Base-by-base conservation (phyloP, 1,284 basidiomycete genomes). In the Papiliotrema nemorosa region DNA sequence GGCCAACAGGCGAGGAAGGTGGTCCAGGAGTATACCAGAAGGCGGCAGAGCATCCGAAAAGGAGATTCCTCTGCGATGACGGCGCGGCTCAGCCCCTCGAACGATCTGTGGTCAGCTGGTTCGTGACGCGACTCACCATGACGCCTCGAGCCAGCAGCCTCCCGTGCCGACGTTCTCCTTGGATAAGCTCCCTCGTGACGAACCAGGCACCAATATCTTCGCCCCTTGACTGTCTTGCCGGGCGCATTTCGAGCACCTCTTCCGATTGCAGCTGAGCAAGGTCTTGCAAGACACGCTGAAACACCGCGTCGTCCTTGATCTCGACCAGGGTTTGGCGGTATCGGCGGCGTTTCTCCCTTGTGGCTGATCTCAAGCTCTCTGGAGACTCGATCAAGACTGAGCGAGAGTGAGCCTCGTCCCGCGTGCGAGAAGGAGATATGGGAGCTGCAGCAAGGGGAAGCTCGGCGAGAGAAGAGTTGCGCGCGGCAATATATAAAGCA, bases 181-280 rank as follows among this genome's bases (percentile, higher is more conserved):
- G 60, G 1, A 67, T 59, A 13, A 67, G 38, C 53, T 67, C 65
- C 31, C 65, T 51, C 16, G 59, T 67, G 2, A 63, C 54, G 44
- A 67, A 67, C 65, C 65, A 67, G 14, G 63, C 63, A n/a, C 50
- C 38, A 9, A 62, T 52, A 34, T 26, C 44, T 10, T 55, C 25
- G 25, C 50, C n/a, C n/a, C n/a, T n/a, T n/a, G n/a, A n/a, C n/a
- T n/a, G n/a, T n/a, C n/a, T n/a, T n/a, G n/a, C n/a, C 24, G 20
- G 40, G 20, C 31, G 40, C 40, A 31, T 26, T 25, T 13, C 33
- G 31, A 12, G 14, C 35, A 14, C 39, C 36, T 10, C 18, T 21
- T 38, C 12, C 36, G 45, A 42, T 48, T 53, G 58, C 2, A 62
- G 37, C 20, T 49, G 46, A 27, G 54, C 51, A 25, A 62, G 35